Evolutionary conservation across 139 green algal species (phyloP), one percentile per base, ranked within the genome.

Genomic region (Chara braunii): DNA sequence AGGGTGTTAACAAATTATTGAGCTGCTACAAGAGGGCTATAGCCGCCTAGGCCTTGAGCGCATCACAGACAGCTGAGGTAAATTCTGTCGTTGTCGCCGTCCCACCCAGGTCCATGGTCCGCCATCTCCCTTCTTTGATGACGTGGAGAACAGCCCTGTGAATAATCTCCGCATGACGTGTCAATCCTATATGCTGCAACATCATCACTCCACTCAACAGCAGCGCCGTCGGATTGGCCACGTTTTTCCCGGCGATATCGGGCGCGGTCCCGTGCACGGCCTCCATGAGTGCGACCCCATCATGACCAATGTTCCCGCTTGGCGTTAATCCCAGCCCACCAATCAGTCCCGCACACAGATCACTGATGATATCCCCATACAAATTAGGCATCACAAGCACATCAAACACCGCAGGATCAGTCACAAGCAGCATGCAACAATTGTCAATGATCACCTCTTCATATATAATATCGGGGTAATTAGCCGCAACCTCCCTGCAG

Each of bases 391-490:
- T 96, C 22, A 90, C 80, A 79, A 97, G 82, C 36, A 97, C 90
- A 68, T 97, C 90, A 78, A 95, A 97, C 70, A 89, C 82, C 0
- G 52, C 54, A 12, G 90, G 90, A 72, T 94, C 80, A 28, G 74
- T 79, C 2, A 88, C 83, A 18, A 88, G 72, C 82, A 85, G 80
- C 90, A 96, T 96, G 84, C 90, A 97, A 0, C 87, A 87, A 72
- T 96, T 96, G 86, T 97, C 91, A 35, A 96, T 90, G 74, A 97
- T 97, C 51, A 94, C 64, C 80, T 97, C 91, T 3, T 95, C 77
- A 68, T 95, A 96, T 75, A 87, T 56, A 58, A 97, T 95, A 56
- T 95, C 68, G 1, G 89, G 87, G 77, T 91, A 95, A 40, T 76
- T 79, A 65, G 90, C 81, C 18, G 80, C 54, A 33, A 86, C 85